Percentiles rank a stretch among this genome's conserved stretches.
Evolutionary conservation across 1,139 yeast species (phyloP).

Genomic region (Lodderomyces parapsilosis): DNA sequence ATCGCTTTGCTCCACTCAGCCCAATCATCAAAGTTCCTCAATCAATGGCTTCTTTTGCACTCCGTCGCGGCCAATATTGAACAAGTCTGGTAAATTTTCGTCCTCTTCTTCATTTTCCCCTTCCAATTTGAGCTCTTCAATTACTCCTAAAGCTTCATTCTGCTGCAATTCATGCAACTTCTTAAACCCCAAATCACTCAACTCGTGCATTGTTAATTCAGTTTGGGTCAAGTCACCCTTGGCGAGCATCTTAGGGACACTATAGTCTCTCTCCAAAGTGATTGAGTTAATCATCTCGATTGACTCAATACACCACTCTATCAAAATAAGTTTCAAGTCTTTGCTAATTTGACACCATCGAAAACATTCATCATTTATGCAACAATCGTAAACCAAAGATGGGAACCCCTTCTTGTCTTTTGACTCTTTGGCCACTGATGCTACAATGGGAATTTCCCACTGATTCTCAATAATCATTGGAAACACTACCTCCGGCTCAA

Average conservation of each 20-base stretch:
- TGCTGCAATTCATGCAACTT: slow-evolving; percentile 31
- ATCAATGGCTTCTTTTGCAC: slow-evolving; percentile 25
- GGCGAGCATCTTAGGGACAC: slow-evolving; percentile 59
- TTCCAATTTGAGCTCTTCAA: slow-evolving; percentile 35
- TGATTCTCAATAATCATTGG: slow-evolving; percentile 66
- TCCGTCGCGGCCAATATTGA: slow-evolving; percentile 14
- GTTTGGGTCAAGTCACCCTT: slow-evolving; percentile 54
- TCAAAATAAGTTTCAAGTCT: slow-evolving; percentile 47
- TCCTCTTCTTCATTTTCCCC: slow-evolving; percentile 17
- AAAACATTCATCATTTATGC: slow-evolving; percentile 60
- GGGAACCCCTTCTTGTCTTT: slow-evolving; percentile 68
- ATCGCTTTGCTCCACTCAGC: no score
- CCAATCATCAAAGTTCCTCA: slow-evolving; percentile 32
- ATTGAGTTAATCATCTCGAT: slow-evolving; percentile 51
- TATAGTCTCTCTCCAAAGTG: slow-evolving; percentile 41
- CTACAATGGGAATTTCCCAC: slow-evolving; percentile 84
- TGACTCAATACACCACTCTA: slow-evolving; percentile 69
- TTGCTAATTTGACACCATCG: slow-evolving; percentile 58
- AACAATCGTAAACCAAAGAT: slow-evolving; percentile 74
- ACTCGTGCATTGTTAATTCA: slow-evolving; percentile 30
- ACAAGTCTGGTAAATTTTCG: slow-evolving; percentile 18
- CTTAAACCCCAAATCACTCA: slow-evolving; percentile 33
- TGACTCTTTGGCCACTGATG: slow-evolving; percentile 55
- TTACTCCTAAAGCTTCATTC: slow-evolving; percentile 40
- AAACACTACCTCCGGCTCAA: slow-evolving; percentile 57